Percentiles rank a stretch among this genome's conserved stretches.
Evolutionary conservation across 208 protist species (phyloP).

Genomic region (Histomonas meleagridis): DNA sequence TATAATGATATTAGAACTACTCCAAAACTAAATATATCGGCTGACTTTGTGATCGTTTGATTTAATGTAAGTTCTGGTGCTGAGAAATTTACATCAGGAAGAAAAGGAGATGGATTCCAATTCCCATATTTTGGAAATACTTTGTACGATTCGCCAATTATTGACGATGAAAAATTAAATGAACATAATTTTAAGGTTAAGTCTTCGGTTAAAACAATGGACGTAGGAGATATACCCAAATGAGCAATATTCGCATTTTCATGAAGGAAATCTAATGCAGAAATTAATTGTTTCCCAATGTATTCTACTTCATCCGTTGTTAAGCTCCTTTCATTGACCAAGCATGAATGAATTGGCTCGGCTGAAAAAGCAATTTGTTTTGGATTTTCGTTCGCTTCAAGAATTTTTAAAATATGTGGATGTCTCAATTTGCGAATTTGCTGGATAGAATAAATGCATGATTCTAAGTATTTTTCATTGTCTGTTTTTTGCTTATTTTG

Average conservation of each 20-base stretch:
- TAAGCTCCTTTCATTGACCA: background rate
- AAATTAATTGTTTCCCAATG: background rate
- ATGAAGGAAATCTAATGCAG: background rate
- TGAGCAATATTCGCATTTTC: background rate
- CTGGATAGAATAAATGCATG: background rate
- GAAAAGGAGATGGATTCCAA: background rate
- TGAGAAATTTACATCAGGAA: background rate
- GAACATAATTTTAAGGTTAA: background rate
- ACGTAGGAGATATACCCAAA: background rate
- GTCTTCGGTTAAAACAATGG: background rate
- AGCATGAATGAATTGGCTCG: background rate
- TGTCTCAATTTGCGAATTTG: background rate
- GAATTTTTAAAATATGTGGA: conserved; percentile 7
- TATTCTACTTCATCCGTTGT: background rate
- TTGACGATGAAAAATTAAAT: background rate
- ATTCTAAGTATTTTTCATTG: background rate
- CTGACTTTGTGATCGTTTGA: background rate
- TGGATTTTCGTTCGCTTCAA: background rate
- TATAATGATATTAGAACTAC: background rate
- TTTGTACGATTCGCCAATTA: background rate
- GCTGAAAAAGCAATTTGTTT: background rate
- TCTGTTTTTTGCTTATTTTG: background rate
- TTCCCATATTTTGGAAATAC: background rate
- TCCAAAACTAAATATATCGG: background rate
- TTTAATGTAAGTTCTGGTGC: background rate